Evolutionary conservation across 2,329 filamentous ascomycete genomes (phyloP), one percentile per base, ranked within the genome.

Genomic region (Cytospora leucostoma): DNA sequence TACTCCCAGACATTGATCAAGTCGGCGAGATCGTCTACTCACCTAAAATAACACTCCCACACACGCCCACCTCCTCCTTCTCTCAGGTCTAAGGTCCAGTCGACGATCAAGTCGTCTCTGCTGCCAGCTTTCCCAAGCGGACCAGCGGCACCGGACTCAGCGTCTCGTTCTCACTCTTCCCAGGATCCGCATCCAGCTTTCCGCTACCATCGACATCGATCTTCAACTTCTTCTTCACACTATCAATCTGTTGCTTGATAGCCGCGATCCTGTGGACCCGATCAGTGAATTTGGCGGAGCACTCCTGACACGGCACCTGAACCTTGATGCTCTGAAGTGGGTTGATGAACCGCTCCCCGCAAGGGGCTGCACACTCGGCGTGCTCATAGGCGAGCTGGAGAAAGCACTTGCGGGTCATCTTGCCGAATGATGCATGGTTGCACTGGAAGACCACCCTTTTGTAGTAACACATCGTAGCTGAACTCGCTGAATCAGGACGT

Each of bases 401-500:
- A 17, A 56, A 35, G 61, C 68, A 71, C 34, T 66, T 65, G 17
- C 59, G 52, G 15, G 60, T 61, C 11, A 67, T 21, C 19, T 40
- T 50, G 1, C 65, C 56, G 56, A 63, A 67, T 40, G 59, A 62
- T 19, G 63, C 52, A 61, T 71, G 70, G 33, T 38, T 59, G 62
- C 69, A 70, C 58, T 35, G 4, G n/a, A 67, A 68, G 50, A 69
- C 34, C 56, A 69, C 57, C 54, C 69, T 67, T 6, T 56, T 44
- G 63, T 70, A 67, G 62, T 65, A 65, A 44, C 70, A 71, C 69
- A 70, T 71, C 4, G 21, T 56, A 15, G 15, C n/a, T 4, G 21
- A 38, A 8, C 7, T 33, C 27, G n/a, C n/a, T 17, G 35, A 17
- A 34, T n/a, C 7, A 52, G 27, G 54, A 35, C 12, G 3, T 13